A percentile compares a stretch with the other conserved stretches of the same genome.
Conservation (phyloP, 495 filamentous ascomycete genomes). For the Lasiosphaeris hirsuta region DNA sequence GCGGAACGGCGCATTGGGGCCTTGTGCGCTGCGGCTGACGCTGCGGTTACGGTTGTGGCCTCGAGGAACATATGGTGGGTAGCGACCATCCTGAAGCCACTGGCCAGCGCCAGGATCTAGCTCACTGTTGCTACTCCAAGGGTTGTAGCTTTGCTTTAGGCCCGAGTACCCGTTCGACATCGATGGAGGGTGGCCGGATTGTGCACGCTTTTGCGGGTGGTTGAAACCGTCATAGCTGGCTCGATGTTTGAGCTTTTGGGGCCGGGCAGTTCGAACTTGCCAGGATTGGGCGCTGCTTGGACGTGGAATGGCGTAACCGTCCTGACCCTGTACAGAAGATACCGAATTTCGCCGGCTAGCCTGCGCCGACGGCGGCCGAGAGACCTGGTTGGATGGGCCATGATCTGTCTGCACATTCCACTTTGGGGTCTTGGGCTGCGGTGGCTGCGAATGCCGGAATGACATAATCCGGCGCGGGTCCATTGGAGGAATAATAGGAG, state of each 20-base stretch:
- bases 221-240: conserved; percentile 42
- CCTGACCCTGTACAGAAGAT: conserved; percentile 22
- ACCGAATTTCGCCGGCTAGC: conserved; percentile 30
- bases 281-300: conserved; percentile 25
- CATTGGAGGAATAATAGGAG: conserved; percentile 20
- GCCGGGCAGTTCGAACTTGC: conserved; percentile 15
- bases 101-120: conserved; percentile 26
- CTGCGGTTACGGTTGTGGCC: conserved; percentile 40
- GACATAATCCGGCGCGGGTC: conserved; percentile 26
- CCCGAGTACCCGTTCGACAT: conserved; percentile 39
- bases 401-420: conserved; percentile 34
- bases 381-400: conserved; percentile 24
- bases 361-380: conserved; percentile 27
- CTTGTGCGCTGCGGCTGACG: conserved; percentile 20
- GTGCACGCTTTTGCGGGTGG: conserved; percentile 15
- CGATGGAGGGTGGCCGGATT: conserved; percentile 30
- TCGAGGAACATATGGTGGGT: conserved; percentile 32
- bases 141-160: conserved; percentile 21
- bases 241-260: conserved; percentile 34
- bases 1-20: conserved; percentile 34
- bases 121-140: conserved; percentile 29
- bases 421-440: conserved; percentile 18
- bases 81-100: conserved; percentile 27
- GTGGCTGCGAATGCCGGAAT: conserved; percentile 18
- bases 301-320: conserved; percentile 18